Percentiles rank a stretch among this genome's conserved stretches.
phyloP scores from a whole-genome alignment of 441 rosid species.

The Adansonia madagascariensis region DNA sequence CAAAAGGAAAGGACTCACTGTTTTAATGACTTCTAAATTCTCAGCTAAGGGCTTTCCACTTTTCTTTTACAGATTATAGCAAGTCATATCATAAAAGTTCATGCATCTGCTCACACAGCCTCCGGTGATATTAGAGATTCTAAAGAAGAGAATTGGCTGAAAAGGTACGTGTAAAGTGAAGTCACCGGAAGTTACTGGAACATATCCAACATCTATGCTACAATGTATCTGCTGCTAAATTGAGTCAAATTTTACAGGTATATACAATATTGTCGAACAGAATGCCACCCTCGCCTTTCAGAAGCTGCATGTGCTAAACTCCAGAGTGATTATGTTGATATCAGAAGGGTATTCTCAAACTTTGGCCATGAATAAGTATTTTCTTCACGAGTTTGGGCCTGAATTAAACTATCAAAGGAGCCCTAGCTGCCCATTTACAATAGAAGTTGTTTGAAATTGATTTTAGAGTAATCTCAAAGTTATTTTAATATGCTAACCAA shows the following conservation, averaged over 20 bases:
- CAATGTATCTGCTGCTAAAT: slow-evolving; percentile 33
- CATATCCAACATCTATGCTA: slow-evolving; percentile 8
- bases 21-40: not conserved
- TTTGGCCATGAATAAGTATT: not conserved
- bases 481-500: slow-evolving; percentile 4
- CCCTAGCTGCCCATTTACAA: not conserved
- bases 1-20: not conserved
- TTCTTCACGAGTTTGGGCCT: too few relatives aligned
- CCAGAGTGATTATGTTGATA: slow-evolving; percentile 81
- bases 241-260: slow-evolving; percentile 52
- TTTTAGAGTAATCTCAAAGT: not conserved
- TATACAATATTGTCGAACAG: slow-evolving; percentile 78
- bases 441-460: not conserved
- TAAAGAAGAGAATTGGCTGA: slow-evolving; percentile 94
- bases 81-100: slow-evolving; percentile 89
- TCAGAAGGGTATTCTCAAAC: slow-evolving; percentile 70
- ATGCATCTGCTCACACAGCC: slow-evolving; percentile 80
- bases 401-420: not conserved
- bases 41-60: not conserved
- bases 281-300: slow-evolving; percentile 86
- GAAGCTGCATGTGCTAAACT: slow-evolving; percentile 73
- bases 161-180: slow-evolving; percentile 54
- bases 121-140: slow-evolving; percentile 53
- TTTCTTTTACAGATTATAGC: slow-evolving; percentile 73
- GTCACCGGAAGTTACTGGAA: slow-evolving; percentile 15